Conservation (phyloP, 2,329 filamentous ascomycete genomes). For the Ambrosiella beaveri region DNA sequence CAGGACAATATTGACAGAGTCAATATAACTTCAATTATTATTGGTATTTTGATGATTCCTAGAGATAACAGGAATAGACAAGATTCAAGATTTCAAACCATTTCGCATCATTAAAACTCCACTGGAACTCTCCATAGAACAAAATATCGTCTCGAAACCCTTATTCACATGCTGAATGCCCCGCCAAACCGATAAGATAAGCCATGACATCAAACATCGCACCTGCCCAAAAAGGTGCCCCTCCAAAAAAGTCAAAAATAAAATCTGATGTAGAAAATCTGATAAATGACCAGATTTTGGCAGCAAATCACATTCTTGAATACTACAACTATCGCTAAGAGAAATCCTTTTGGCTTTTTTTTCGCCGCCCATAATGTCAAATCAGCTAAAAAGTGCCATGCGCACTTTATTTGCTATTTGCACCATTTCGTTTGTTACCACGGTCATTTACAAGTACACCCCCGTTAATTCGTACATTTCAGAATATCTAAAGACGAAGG, state of each 20-base stretch:
- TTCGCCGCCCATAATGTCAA: neutral
- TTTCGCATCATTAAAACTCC: too few species aligned
- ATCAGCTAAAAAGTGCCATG: neutral
- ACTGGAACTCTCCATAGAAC: neutral
- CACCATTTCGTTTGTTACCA: neutral
- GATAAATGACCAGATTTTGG: too few species aligned
- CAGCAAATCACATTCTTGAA: too few species aligned
- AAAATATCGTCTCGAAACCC: neutral
- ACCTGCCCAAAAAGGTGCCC: neutral
- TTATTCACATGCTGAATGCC: neutral
- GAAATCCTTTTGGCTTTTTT: neutral
- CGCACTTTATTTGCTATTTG: constrained; percentile 1
- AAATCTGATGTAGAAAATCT: neutral
- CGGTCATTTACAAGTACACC: neutral
- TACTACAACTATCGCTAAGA: too few species aligned
- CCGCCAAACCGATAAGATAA: neutral
- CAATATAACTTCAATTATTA: too few species aligned
- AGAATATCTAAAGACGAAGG: neutral
- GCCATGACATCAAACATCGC: neutral
- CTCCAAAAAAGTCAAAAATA: neutral
- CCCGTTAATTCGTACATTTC: neutral
- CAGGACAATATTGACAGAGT: neutral
- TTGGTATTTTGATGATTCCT: too few species aligned
- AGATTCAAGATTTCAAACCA: too few species aligned
- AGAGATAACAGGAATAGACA: too few species aligned